phyloP scores from a whole-genome alignment of 148 eudicot genomes.

The Camellia granthamiana region DNA sequence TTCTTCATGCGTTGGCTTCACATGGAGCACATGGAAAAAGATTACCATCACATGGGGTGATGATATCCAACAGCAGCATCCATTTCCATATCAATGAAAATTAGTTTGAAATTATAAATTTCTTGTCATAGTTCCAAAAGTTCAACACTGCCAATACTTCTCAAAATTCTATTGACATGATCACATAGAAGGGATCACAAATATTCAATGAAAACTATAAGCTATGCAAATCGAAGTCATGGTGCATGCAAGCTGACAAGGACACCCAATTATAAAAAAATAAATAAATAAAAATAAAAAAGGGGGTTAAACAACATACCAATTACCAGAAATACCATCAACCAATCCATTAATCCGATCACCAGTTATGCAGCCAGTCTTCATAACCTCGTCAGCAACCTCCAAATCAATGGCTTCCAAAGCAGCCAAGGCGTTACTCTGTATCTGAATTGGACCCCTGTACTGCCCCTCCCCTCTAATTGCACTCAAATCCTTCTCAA shows the following conservation, averaged over 20 bases:
- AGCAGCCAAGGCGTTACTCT: slow-evolving; percentile 95
- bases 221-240: neutral
- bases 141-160: too few species aligned
- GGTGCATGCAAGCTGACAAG: too few species aligned
- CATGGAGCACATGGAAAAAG: too few species aligned
- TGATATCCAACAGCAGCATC: too few species aligned
- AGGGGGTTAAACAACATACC: slow-evolving; percentile 37
- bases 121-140: neutral
- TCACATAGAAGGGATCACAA: neutral
- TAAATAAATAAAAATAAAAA: neutral
- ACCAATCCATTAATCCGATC: slow-evolving; percentile 88
- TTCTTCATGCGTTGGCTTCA: too few species aligned
- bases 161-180: too few species aligned
- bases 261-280: neutral
- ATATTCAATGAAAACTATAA: too few species aligned
- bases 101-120: neutral
- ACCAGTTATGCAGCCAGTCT: slow-evolving; percentile 89
- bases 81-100: neutral
- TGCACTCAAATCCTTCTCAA: slow-evolving; percentile 92
- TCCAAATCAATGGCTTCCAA: slow-evolving; percentile 94
- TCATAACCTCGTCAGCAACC: slow-evolving; percentile 87
- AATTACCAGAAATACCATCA: slow-evolving; percentile 87
- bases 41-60: too few species aligned
- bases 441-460: slow-evolving; percentile 94
- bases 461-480: slow-evolving; percentile 95